phyloP scores from a whole-genome alignment of 805 yeast species.

The Kodamaea neixiangensis region DNA sequence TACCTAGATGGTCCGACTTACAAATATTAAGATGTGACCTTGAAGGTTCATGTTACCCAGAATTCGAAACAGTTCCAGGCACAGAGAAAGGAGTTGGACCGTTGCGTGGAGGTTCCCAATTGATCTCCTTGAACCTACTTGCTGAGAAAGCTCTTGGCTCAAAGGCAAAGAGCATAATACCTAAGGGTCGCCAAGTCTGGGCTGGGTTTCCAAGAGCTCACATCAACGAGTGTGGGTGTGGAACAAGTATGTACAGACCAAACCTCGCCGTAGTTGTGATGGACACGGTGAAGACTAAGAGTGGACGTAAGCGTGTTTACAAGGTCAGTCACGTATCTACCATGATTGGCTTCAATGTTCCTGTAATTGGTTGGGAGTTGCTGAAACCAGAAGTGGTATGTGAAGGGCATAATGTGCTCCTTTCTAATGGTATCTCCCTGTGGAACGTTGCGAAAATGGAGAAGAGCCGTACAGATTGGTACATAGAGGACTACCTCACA shows the following conservation, averaged over 20 bases:
- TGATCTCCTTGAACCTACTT: conserved; percentile 23
- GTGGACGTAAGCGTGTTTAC: conserved; percentile 15
- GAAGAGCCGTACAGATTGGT: conserved; percentile 13
- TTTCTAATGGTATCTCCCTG: conserved; percentile 47
- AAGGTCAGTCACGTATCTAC: conserved; percentile 34
- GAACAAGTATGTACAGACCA: conserved; percentile 41
- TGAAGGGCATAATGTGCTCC: conserved; percentile 38
- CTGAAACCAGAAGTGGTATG: conserved; percentile 26
- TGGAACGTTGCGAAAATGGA: conserved; percentile 30
- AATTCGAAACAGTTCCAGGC: conserved; percentile 15
- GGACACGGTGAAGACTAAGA: conserved; percentile 10
- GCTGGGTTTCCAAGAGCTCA: conserved; percentile 45
- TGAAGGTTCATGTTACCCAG: conserved; percentile 18
- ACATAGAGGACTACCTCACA: conserved; percentile 19
- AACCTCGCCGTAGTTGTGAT: conserved; percentile 32
- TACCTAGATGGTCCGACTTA: conserved; percentile 35
- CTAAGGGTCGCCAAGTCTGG: conserved; percentile 39
- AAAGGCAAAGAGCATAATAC: conserved; percentile 12
- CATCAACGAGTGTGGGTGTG: conserved; percentile 40
- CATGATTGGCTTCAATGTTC: conserved; percentile 31
- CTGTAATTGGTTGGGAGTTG: conserved; percentile 30
- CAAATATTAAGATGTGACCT: conserved; percentile 29
- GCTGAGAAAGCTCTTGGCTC: neutral
- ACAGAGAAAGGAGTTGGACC: conserved; percentile 25
- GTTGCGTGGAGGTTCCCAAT: conserved; percentile 39